Evolutionary conservation across 1,139 yeast species (phyloP), one percentile per base, ranked within the genome.

Genomic region (Tardiomyces blankii): DNA sequence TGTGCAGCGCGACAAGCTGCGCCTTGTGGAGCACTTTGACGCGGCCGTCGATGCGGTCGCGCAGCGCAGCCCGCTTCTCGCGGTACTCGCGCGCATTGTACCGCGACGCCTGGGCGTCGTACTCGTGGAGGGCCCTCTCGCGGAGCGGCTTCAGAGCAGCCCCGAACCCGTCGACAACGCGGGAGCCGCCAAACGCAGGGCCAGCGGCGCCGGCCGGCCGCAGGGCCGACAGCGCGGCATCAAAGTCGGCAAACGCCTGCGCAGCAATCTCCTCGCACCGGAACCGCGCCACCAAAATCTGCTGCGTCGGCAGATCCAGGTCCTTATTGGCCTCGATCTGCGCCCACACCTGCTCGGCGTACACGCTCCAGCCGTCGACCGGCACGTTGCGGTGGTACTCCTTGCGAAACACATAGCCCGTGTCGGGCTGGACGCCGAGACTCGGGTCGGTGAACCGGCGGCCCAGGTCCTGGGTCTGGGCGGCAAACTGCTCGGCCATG

Each of bases 271-370:
- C 98, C 57, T 89, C 95, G 64, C 98, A 91, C 59, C 95, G 80
- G 67, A 87, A 91, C 55, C 91, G 79, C 4, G 98, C 95, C 18
- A 91, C 97, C 49, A 91, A 70, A 41, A 87, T 85, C 62, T 91
- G 98, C 62, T 91, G 98, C 0, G 97, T 89, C 23, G 98, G 98
- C 55, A 91, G 73, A 65, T 91, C 98, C 55, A 91, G 75, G 61
- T 91, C 98, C 64, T 87, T 89, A 65, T 91, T 91, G 50, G 75
- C 74, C 63, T 88, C 95, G 57, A 91, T 91, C 63, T 88, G 96
- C 44, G 84, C 82, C 98, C 98, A 91, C 53, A 95, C 82, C 59
- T 81, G 85, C 47, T 80, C 82, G 1, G 96, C 89, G 59, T 91
- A 91, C 66, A 88, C 68, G 4, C 93, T 77, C 97, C 98, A 91